Evolutionary conservation across 345 rosid species (phyloP).

Genomic region (Theobroma cacao): DNA sequence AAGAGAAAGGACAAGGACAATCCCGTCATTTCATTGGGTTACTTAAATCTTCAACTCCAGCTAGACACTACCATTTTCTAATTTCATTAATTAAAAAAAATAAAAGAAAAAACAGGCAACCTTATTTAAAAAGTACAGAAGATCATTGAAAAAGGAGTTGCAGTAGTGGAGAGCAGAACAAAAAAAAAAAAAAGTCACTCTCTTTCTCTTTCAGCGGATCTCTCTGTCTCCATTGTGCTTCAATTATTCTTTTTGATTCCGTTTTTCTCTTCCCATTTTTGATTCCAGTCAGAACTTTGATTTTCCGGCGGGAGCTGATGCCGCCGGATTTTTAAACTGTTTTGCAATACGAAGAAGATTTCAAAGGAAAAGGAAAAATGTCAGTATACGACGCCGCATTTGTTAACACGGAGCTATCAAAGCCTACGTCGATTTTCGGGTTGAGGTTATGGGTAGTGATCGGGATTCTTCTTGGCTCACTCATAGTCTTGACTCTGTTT

Average conservation of each 20-base stretch:
- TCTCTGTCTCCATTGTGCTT: neutral
- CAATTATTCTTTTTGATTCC: slow-evolving; percentile 7
- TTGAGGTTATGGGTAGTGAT: slow-evolving; percentile 86
- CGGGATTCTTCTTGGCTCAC: slow-evolving; percentile 81
- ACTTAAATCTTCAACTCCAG: slow-evolving; percentile 4
- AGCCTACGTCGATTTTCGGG: slow-evolving; percentile 88
- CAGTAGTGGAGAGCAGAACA: neutral
- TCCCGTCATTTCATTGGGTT: neutral
- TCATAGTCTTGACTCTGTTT: slow-evolving; percentile 78
- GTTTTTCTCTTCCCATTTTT: neutral
- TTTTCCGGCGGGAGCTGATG: slow-evolving; percentile 14
- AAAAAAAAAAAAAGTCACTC: neutral
- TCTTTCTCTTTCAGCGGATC: neutral
- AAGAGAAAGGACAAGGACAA: neutral
- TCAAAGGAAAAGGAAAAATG: slow-evolving; percentile 24
- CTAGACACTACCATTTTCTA: neutral
- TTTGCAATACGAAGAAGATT: neutral
- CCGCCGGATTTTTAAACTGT: neutral
- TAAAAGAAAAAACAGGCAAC: neutral
- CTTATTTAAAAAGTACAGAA: neutral
- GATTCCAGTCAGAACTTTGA: neutral
- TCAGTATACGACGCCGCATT: slow-evolving; percentile 62
- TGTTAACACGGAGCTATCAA: slow-evolving; percentile 72
- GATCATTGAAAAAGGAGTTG: neutral
- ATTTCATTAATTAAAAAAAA: neutral